Evolutionary conservation across 371 early-diverging fungal species (phyloP), one percentile per base, ranked within the genome.

Genomic region (Gilbertella persicaria): DNA sequence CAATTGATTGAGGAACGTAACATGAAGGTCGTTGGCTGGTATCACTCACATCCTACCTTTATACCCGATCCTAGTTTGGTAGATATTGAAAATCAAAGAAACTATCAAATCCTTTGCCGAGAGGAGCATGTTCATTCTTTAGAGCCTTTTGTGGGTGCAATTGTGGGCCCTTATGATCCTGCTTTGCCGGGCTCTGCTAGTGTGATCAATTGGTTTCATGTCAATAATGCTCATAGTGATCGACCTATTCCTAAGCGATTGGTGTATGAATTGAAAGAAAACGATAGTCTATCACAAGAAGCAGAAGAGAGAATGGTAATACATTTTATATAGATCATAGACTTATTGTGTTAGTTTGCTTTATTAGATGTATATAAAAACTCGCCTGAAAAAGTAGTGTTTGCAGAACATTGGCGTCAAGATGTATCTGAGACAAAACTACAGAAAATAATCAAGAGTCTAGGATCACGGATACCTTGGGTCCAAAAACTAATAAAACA

Each of bases 141-240:
- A 42, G 86, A 84, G 44, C 94, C 94, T 0, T 94, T 94, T 82
- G 88, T 94, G 2, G 93, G 93, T n/a, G 94, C 92, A 10, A 94
- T 94, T 51, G 85, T 93, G 24, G 86, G 91, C 0, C 92, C 94
- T 3, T 93, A 93, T 52, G 91, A 92, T 64, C 89, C 90, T 1
- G 71, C 84, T 25, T 79, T 92, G n/a, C 89, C 89, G 6, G 87
- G 85, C 0, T 81, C 91, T 1, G 72, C 84, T 3, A 91, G 91
- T 2, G 89, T 77, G 12, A 82, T 92, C 53, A 94, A 90, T 57
- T 94, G 93, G 93, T 94, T 89, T 57, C 81, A 85, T 52, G 81
- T 89, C 20, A 69, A 64, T 24, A 67, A 69, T 59, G 53, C 71
- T 20, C 59, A 73, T 35, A 49, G 73, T 33, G 70, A 72, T 38